Conservation (phyloP, 345 rosid species). For the Erysimum cheiranthoides region DNA sequence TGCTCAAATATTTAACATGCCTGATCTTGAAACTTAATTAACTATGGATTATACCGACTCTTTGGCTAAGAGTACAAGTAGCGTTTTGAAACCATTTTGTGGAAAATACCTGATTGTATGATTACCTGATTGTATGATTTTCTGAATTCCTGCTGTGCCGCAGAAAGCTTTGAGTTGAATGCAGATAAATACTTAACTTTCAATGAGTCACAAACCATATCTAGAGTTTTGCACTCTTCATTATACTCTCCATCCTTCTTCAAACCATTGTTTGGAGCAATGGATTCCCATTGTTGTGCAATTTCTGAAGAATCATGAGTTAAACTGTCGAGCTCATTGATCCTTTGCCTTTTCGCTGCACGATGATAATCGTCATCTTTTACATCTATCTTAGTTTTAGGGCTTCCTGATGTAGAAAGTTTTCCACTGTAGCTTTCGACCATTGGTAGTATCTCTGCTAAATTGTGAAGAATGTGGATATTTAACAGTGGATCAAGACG, state of each 20-base stretch:
- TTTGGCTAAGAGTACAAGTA: conserved; percentile 1
- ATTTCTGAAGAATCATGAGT: conserved; percentile 43
- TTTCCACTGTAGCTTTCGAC: conserved; percentile 45
- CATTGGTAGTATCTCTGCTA: conserved; percentile 69
- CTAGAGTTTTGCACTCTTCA: conserved; percentile 51
- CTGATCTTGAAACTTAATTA: conserved; percentile 12
- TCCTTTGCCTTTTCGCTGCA: conserved; percentile 59
- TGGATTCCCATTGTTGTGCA: conserved; percentile 31
- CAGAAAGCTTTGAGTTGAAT: conserved; percentile 64
- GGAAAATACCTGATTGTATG: conserved; percentile 68
- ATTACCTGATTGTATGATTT: conserved; percentile 77
- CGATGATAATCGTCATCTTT: conserved; percentile 44
- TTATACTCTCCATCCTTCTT: conserved; percentile 44
- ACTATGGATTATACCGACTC: not conserved
- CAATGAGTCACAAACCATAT: conserved; percentile 59
- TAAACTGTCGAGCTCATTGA: conserved; percentile 39
- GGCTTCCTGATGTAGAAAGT: conserved; percentile 46
- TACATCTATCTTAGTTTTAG: conserved; percentile 49
- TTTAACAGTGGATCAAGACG: conserved; percentile 86
- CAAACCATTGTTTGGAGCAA: conserved; percentile 42
- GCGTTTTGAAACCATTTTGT: not conserved
- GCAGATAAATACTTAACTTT: conserved; percentile 78
- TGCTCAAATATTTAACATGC: not conserved
- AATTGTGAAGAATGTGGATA: conserved; percentile 93
- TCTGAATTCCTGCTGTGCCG: conserved; percentile 76